A percentile compares a stretch with the other conserved stretches of the same genome.
Evolutionary conservation across 2,329 filamentous ascomycete species (phyloP).

Genomic region (Colletotrichum eremochloae): DNA sequence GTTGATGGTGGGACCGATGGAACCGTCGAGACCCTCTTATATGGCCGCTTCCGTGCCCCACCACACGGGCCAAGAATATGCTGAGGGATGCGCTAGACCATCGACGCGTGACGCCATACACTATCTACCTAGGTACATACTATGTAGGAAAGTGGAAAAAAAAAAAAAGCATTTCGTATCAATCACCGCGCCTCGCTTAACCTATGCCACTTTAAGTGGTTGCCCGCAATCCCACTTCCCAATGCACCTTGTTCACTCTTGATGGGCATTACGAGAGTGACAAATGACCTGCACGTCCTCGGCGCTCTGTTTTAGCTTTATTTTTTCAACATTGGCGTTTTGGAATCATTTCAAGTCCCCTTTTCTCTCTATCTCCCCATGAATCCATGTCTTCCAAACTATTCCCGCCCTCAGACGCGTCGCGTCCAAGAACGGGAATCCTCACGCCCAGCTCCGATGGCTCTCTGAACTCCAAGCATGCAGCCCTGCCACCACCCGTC

Average conservation of each 20-base stretch:
- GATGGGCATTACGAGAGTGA: not conserved
- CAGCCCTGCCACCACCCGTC: constrained; percentile 45
- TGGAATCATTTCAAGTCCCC: not conserved
- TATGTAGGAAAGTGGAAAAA: no score
- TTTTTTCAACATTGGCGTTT: constrained; percentile 1
- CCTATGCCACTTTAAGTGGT: constrained; percentile 19
- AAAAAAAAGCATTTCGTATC: not conserved
- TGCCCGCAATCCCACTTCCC: constrained; percentile 12
- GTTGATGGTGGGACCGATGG: constrained; percentile 20
- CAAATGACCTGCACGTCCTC: not conserved
- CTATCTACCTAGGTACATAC: not conserved
- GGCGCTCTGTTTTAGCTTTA: not conserved
- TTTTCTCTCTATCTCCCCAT: constrained; percentile 22
- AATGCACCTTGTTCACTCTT: not conserved
- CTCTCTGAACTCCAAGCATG: constrained; percentile 54
- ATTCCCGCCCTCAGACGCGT: constrained; percentile 58
- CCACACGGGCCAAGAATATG: constrained; percentile 15
- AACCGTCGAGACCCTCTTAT: not conserved
- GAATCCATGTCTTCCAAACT: constrained; percentile 41
- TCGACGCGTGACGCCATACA: constrained; percentile 34
- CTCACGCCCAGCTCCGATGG: constrained; percentile 57
- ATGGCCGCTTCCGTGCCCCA: constrained; percentile 9
- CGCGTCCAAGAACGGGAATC: constrained; percentile 60
- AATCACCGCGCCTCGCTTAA: constrained; percentile 13
- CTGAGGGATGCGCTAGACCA: constrained; percentile 25